Conservation (phyloP, 1,284 basidiomycete genomes). For the Malassezia obtusa region DNA sequence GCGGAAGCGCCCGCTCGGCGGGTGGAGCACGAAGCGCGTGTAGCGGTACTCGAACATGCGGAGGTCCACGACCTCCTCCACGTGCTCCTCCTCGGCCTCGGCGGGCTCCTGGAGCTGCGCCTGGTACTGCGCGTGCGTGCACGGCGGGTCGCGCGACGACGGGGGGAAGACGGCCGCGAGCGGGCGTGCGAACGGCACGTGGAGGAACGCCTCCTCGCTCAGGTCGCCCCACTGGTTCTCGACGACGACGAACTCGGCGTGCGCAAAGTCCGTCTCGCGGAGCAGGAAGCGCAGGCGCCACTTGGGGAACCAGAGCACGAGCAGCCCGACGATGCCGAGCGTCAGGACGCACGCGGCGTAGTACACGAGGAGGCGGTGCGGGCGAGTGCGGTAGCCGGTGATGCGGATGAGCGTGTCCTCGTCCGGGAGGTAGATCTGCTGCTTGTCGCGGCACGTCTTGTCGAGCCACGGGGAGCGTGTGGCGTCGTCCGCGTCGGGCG, state of each 20-base stretch:
- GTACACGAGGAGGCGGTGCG: conserved; percentile 64
- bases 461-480: conserved; percentile 26
- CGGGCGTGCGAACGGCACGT: conserved; percentile 41
- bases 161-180: conserved; percentile 42
- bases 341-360: conserved; percentile 61
- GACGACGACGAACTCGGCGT: conserved; percentile 66
- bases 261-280: conserved; percentile 69
- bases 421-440: conserved; percentile 77
- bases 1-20: conserved; percentile 67
- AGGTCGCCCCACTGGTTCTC: conserved; percentile 55
- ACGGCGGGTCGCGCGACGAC: conserved; percentile 38
- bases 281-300: conserved; percentile 83
- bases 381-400: conserved; percentile 70
- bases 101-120: conserved; percentile 13
- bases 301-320: conserved; percentile 86
- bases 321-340: conserved; percentile 66
- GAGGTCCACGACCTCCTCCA: conserved; percentile 43
- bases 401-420: conserved; percentile 84
- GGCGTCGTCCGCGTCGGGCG: conserved; percentile 12
- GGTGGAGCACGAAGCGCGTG: conserved; percentile 79
- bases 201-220: conserved; percentile 24
- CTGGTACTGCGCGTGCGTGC: conserved; percentile 38
- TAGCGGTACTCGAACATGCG: conserved; percentile 61
- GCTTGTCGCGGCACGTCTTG: conserved; percentile 51
- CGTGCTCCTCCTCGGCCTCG: conserved; percentile 17